Conservation (phyloP, 768 basidiomycete species). For the Tricholoma sp. region DNA sequence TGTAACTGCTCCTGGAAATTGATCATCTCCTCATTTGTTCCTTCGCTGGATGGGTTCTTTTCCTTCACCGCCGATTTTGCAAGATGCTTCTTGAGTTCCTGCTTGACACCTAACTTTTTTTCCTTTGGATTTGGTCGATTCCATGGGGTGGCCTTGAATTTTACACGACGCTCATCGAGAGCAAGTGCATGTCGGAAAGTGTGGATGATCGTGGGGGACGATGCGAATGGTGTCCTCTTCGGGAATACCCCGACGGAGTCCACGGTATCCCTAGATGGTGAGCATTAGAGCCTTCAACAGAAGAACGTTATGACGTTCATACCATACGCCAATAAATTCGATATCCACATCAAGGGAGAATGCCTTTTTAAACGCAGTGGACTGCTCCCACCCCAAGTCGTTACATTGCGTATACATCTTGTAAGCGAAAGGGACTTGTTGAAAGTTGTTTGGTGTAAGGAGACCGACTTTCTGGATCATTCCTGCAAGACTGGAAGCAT, state of each 20-base stretch:
- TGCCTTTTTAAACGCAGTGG: constrained; percentile 4
- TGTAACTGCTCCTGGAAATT: neutral
- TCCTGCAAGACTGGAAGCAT: neutral
- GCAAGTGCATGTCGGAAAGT: neutral
- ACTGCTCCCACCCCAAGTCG: constrained; percentile 3
- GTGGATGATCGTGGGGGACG: neutral
- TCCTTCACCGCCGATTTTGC: neutral
- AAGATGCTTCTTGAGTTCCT: neutral
- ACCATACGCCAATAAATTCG: constrained; percentile 1
- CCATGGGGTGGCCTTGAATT: neutral
- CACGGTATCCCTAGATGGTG: neutral
- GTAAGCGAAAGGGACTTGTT: constrained; percentile 10
- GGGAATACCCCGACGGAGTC: neutral
- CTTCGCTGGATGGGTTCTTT: neutral
- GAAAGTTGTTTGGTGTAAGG: constrained; percentile 3
- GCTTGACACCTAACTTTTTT: neutral
- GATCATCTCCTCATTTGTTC: neutral
- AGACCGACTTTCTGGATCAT: constrained; percentile 5
- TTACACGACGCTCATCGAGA: neutral
- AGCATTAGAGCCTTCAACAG: neutral
- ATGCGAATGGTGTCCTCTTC: neutral
- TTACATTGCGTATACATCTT: constrained; percentile 6
- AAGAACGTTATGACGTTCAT: neutral
- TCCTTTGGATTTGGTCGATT: neutral
- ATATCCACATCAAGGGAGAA: constrained; percentile 1